Percentiles rank a stretch among this genome's conserved stretches.
Conservation (phyloP, 441 rosid species). For the Brassica balearica region DNA sequence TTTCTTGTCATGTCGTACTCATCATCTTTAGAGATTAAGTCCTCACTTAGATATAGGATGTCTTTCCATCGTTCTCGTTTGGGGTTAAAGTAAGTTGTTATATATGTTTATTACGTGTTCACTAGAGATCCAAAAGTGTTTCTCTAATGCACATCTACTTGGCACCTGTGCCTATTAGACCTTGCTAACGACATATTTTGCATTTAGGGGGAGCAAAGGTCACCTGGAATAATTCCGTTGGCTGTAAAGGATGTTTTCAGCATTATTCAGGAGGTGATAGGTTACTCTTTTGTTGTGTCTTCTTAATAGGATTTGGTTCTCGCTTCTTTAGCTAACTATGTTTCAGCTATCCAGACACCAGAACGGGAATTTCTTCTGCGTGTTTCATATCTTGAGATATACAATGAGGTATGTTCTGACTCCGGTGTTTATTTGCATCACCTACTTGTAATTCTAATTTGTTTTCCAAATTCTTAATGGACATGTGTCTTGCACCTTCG, state of each 20-base stretch:
- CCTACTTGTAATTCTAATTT: slow-evolving; percentile 15
- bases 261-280: slow-evolving; percentile 97
- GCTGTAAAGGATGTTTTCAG: slow-evolving; percentile 98
- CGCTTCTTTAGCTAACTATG: slow-evolving; percentile 43
- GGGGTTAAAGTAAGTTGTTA: slow-evolving; percentile 1
- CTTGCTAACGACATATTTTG: slow-evolving; percentile 39
- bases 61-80: slow-evolving; percentile 14
- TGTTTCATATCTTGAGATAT: slow-evolving; percentile 95
- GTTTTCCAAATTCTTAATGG: slow-evolving; percentile 27
- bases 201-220: slow-evolving; percentile 98
- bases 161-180: slow-evolving; percentile 24
- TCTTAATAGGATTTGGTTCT: slow-evolving; percentile 28
- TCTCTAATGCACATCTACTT: slow-evolving; percentile 24
- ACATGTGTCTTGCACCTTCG: slow-evolving; percentile 25
- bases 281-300: slow-evolving; percentile 37
- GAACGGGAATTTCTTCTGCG: slow-evolving; percentile 97
- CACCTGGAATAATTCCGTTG: slow-evolving; percentile 97
- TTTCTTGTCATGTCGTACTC: not conserved
- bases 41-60: slow-evolving; percentile 14
- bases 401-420: slow-evolving; percentile 76
- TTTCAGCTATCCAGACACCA: slow-evolving; percentile 77
- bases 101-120: slow-evolving; percentile 13
- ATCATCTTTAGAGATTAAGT: slow-evolving; percentile 1
- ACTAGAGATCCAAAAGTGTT: slow-evolving; percentile 16
- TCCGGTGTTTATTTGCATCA: slow-evolving; percentile 32